Conservation (phyloP, 2,329 filamentous ascomycete species). For the Curvularia verruculosa region DNA sequence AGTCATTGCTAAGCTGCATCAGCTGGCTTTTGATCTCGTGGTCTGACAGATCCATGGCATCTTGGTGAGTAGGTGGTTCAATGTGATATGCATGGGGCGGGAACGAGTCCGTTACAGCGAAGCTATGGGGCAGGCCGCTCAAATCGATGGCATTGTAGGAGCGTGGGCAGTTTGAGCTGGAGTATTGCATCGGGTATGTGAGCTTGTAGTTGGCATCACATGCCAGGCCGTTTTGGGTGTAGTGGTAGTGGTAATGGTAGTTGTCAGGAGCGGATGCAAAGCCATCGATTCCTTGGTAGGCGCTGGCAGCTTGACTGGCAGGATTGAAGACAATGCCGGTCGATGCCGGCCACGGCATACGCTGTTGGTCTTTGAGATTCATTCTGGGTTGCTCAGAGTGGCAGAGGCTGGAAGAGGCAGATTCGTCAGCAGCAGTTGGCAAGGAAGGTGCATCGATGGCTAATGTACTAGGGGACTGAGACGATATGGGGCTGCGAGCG, state of each 20-base stretch:
- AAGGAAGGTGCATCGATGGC: slow-evolving; percentile 20
- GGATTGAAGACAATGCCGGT: slow-evolving; percentile 18
- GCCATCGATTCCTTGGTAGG: slow-evolving; percentile 19
- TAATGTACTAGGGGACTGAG: slow-evolving; percentile 17
- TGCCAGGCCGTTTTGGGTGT: slow-evolving; percentile 26
- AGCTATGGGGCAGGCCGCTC: slow-evolving; percentile 20
- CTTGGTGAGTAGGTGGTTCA: slow-evolving; percentile 33
- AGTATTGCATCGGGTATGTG: slow-evolving; percentile 24
- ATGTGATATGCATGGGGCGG: slow-evolving; percentile 43
- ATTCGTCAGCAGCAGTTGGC: slow-evolving; percentile 21
- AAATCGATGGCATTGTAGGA: slow-evolving; percentile 28
- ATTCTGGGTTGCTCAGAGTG: slow-evolving; percentile 17
- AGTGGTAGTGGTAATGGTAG: slow-evolving; percentile 26
- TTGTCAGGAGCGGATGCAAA: slow-evolving; percentile 16
- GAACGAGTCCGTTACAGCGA: slow-evolving; percentile 28
- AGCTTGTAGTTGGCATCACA: slow-evolving; percentile 34
- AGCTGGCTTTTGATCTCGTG: slow-evolving; percentile 28
- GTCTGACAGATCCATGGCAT: slow-evolving; percentile 29
- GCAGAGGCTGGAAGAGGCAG: slow-evolving; percentile 11
- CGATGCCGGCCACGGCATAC: slow-evolving; percentile 32
- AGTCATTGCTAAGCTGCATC: slow-evolving; percentile 34
- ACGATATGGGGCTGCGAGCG: slow-evolving; percentile 19
- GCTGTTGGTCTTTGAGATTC: slow-evolving; percentile 21
- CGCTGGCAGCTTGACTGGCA: slow-evolving; percentile 18
- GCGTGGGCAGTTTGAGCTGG: slow-evolving; percentile 30